Conservation (phyloP, 306 rosid genomes). For the Pueraria montana region DNA sequence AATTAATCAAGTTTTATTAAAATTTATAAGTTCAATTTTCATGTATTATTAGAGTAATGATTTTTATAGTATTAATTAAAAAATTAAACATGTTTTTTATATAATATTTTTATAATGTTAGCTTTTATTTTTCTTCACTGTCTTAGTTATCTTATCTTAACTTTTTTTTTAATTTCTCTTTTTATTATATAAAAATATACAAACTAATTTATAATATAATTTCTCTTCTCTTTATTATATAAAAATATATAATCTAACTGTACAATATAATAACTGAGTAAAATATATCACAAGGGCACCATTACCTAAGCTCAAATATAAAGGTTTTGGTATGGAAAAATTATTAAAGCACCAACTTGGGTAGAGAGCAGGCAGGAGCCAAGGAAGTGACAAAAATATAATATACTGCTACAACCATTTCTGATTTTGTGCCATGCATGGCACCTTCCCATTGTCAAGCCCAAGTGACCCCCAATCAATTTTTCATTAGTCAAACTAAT, state of each 20-base stretch:
- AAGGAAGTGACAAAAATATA: background rate
- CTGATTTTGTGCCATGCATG: background rate
- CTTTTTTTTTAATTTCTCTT: no score
- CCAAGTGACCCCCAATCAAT: background rate
- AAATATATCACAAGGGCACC: background rate
- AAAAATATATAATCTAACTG: background rate
- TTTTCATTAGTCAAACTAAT: background rate
- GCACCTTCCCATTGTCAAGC: background rate
- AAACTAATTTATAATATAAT: background rate
- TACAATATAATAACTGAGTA: background rate
- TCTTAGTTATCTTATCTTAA: background rate
- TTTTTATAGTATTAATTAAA: background rate
- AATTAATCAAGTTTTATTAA: background rate
- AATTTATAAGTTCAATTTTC: background rate
- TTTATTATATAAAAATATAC: no score
- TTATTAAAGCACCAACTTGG: background rate
- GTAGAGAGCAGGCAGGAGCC: background rate
- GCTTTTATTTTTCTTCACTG: background rate
- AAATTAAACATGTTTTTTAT: no score
- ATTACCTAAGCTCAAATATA: background rate
- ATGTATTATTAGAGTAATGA: background rate
- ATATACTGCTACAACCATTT: background rate
- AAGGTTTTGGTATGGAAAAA: background rate
- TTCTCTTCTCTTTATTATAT: background rate
- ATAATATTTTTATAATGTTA: no score